Evolutionary conservation across 2,329 filamentous ascomycete genomes (phyloP), one percentile per base, ranked within the genome.

Genomic region (Myriangium duriaei): DNA sequence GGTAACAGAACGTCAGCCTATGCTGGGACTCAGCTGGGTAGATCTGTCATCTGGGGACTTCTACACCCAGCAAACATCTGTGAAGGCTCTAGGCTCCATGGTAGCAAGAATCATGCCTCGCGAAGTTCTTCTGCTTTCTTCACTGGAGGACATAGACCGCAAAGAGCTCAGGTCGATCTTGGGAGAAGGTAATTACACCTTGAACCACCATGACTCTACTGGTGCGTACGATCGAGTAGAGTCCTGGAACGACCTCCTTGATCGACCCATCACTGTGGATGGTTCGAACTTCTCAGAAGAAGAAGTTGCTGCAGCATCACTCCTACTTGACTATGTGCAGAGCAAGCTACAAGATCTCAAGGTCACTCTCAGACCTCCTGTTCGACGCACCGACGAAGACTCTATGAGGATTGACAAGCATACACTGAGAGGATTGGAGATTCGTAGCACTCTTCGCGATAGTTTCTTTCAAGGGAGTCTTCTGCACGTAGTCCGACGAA

Each of bases 1-100:
- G 7, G 7, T n/a, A 26, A 26, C 7, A 7, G 21, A 32, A 53
- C 44, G 47, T 3, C 47, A 39, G 10, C 43, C 55, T 3, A 57
- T 61, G 37, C 64, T 92, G 40, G 91, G 91, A 3, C 64, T 98
- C 34, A 83, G 91, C 29, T 98, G 91, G 91, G 66, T 96, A 32
- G 91, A 98, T 59, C 63, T 96, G 16, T 95, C 91, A 6, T 98
- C 91, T 2, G 91, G 91, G 11, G 82, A 88, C 50, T 98, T 98
- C 60, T 85, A 78, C 51, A 94, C 86, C 0, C 86, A 96, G 53
- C 67, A 66, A 12, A 79, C 81, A 1, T 77, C 78, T 13, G 60
- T 87, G 5, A 65, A 72, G 34, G 76, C 78, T 39, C 63, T 98
- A 4, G 69, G 82, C n/a, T 85, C 87, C 7, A 76, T 81, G 13